Percentiles rank a stretch among this genome's conserved stretches.
Evolutionary conservation across 257 asterid species (phyloP).

Genomic region (Leonotis leonurus): DNA sequence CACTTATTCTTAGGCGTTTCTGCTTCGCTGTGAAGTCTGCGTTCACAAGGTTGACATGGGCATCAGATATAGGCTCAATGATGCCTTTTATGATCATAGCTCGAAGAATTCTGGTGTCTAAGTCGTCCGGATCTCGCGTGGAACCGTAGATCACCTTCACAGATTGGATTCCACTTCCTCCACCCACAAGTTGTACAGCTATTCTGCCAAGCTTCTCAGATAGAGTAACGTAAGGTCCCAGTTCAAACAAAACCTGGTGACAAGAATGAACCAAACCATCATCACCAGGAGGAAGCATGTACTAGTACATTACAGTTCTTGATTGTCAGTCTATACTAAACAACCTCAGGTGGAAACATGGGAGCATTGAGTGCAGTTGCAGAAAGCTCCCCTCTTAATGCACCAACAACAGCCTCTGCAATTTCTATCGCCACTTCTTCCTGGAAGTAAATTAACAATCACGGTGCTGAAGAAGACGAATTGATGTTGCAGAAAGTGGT

Average conservation of each 20-base stretch:
- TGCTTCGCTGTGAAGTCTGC: slow-evolving; percentile 95
- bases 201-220: slow-evolving; percentile 93
- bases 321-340: no score
- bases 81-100: slow-evolving; percentile 95
- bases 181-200: slow-evolving; percentile 87
- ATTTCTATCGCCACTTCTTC: slow-evolving; percentile 97
- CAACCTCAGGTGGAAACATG: slow-evolving; percentile 97
- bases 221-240: slow-evolving; percentile 70
- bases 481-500: not conserved
- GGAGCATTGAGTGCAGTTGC: slow-evolving; percentile 8
- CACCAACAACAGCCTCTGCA: slow-evolving; percentile 98
- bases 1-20: slow-evolving; percentile 70
- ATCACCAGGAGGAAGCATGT: no score
- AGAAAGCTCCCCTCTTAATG: slow-evolving; percentile 58
- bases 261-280: not conserved
- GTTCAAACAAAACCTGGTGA: slow-evolving; percentile 63
- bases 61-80: slow-evolving; percentile 80
- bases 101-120: slow-evolving; percentile 82
- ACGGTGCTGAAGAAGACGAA: not conserved
- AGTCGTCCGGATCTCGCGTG: slow-evolving; percentile 82
- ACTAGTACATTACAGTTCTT: no score
- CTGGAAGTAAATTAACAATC: slow-evolving; percentile 30
- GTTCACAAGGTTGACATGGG: slow-evolving; percentile 81
- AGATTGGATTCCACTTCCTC: slow-evolving; percentile 70
- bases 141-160: slow-evolving; percentile 76